A percentile compares a stretch with the other conserved stretches of the same genome.
phyloP scores from a whole-genome alignment of 2,329 filamentous ascomycete species.

The Colletotrichum kahawae region DNA sequence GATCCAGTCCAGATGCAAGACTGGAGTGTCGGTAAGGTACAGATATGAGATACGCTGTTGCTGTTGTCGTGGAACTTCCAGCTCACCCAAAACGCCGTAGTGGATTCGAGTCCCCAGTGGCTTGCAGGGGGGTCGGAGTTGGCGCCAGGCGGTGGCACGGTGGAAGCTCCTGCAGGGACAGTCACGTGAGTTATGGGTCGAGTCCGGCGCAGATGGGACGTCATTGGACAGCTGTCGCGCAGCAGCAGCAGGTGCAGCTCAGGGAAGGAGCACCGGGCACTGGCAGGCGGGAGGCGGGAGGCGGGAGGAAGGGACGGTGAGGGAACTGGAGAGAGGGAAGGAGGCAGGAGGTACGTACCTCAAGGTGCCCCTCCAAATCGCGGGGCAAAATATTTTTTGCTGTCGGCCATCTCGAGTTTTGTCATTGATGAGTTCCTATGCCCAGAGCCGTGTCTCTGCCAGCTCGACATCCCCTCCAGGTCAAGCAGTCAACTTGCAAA shows the following conservation, averaged over 20 bases:
- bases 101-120: constrained; percentile 12
- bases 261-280: neutral
- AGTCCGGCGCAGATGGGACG: neutral
- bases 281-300: neutral
- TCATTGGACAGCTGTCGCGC: neutral
- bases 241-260: neutral
- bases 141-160: neutral
- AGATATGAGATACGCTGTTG: neutral
- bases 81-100: constrained; percentile 24
- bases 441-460: neutral
- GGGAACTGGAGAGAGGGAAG: neutral
- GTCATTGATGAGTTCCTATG: neutral
- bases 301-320: neutral
- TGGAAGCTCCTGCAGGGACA: neutral
- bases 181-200: neutral
- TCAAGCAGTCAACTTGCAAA: neutral
- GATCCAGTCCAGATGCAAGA: neutral
- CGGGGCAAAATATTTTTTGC: constrained; percentile 23
- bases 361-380: constrained; percentile 24
- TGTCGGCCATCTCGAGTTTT: neutral
- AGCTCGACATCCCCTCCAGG: neutral
- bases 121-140: constrained; percentile 5
- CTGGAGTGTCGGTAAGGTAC: neutral
- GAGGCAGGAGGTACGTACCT: constrained; percentile 2
- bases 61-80: constrained; percentile 22